phyloP scores from a whole-genome alignment of 1,284 basidiomycete species.

The Athelia psychrophila region DNA sequence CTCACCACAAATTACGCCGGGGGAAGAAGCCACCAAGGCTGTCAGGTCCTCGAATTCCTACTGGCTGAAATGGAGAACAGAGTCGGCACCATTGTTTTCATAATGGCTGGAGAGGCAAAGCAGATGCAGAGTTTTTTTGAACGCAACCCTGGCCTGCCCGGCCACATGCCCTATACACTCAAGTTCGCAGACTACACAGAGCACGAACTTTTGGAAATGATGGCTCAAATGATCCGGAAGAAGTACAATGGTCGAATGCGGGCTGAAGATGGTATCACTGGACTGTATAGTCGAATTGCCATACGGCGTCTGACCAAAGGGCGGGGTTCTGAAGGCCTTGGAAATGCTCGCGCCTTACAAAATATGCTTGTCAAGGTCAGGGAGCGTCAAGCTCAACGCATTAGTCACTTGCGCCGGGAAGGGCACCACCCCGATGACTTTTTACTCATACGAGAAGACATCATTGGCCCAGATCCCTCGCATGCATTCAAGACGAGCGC shows the following conservation, averaged over 20 bases:
- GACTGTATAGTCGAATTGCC: constrained; percentile 53
- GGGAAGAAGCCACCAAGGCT: constrained; percentile 36
- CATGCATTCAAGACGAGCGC: constrained; percentile 39
- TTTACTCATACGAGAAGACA: constrained; percentile 45
- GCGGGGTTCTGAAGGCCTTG: constrained; percentile 54
- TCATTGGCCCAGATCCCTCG: constrained; percentile 63
- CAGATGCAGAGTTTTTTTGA: constrained; percentile 76
- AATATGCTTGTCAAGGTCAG: constrained; percentile 43
- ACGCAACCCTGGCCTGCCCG: constrained; percentile 63
- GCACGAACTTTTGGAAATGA: constrained; percentile 49
- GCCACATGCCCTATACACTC: constrained; percentile 59
- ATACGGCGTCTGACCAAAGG: constrained; percentile 53
- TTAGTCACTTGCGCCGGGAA: constrained; percentile 35
- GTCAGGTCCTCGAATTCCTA: constrained; percentile 60
- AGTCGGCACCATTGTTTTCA: constrained; percentile 60
- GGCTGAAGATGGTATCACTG: constrained; percentile 49
- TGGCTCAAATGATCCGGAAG: constrained; percentile 44
- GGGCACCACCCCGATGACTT: constrained; percentile 47
- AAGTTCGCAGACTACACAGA: constrained; percentile 64
- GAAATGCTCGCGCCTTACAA: constrained; percentile 60
- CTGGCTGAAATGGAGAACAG: constrained; percentile 72
- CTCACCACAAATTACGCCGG: constrained; percentile 41
- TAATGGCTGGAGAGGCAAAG: constrained; percentile 64
- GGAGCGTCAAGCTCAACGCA: constrained; percentile 49
- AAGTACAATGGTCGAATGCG: constrained; percentile 48